Conservation (phyloP, 208 protist species). For the Plasmodiophora brassicae region DNA sequence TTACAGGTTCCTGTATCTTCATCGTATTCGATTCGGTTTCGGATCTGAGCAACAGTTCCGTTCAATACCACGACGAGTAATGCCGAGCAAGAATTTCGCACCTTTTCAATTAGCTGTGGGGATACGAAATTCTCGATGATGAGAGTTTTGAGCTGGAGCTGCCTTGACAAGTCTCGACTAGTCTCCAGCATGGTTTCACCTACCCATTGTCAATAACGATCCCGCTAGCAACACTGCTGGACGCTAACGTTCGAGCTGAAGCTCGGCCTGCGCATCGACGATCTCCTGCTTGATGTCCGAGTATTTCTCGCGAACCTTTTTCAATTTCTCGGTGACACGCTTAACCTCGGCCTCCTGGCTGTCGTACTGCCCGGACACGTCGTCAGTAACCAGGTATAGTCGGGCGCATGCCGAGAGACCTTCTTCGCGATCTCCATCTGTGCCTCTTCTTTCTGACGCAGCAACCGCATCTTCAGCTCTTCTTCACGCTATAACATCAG, state of each 20-base stretch:
- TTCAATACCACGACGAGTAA: neutral
- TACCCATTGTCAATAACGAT: neutral
- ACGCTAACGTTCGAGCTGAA: neutral
- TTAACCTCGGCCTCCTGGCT: neutral
- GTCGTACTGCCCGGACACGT: neutral
- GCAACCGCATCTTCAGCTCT: neutral
- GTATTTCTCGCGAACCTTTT: conserved; percentile 27
- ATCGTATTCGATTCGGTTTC: conserved; percentile 4
- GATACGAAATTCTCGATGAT: neutral
- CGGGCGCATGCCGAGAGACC: neutral
- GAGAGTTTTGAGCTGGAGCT: conserved; percentile 1
- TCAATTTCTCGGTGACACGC: neutral
- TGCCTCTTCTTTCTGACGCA: conserved; percentile 14
- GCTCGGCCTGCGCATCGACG: neutral
- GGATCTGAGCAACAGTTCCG: neutral
- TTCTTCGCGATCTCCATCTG: conserved; percentile 27
- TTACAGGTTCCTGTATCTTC: conserved; percentile 2
- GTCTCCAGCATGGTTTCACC: conserved; percentile 15
- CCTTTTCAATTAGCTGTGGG: neutral
- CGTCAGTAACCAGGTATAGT: neutral
- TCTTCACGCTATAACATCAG: neutral
- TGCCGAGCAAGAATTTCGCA: neutral
- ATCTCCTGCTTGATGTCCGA: conserved; percentile 29
- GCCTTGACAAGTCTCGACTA: neutral
- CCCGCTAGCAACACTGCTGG: neutral